A percentile compares a stretch with the other conserved stretches of the same genome.
phyloP scores from a whole-genome alignment of 148 eudicot genomes.

The Amaranthus palmeri region DNA sequence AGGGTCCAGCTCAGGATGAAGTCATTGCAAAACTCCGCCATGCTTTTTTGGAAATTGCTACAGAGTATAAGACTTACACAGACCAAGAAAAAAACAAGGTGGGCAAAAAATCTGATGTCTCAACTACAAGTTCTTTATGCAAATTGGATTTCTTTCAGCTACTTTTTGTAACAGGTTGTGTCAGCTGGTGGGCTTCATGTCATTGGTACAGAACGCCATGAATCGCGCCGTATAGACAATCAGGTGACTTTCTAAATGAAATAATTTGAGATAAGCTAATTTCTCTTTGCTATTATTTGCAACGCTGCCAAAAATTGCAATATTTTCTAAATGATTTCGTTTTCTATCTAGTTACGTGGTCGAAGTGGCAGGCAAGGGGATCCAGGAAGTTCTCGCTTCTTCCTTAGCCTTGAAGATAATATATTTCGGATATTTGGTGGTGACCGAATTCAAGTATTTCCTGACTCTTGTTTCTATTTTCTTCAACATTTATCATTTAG shows the following conservation, averaged over 20 bases:
- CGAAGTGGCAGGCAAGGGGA: slow-evolving; percentile 99
- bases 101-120: neutral
- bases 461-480: neutral
- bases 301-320: slow-evolving; percentile 8
- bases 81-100: slow-evolving; percentile 83
- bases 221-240: slow-evolving; percentile 99
- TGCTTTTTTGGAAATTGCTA: slow-evolving; percentile 61
- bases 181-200: slow-evolving; percentile 98
- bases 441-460: slow-evolving; percentile 88
- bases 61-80: slow-evolving; percentile 75
- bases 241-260: slow-evolving; percentile 46
- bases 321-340: slow-evolving; percentile 1
- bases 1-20: slow-evolving; percentile 96
- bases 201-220: slow-evolving; percentile 96
- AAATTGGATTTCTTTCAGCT: slow-evolving; percentile 12
- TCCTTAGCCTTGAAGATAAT: slow-evolving; percentile 98
- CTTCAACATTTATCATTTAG: slow-evolving; percentile 3
- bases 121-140: slow-evolving; percentile 1
- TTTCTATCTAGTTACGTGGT: slow-evolving; percentile 73
- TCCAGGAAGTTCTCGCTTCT: slow-evolving; percentile 99
- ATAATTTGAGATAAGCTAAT: neutral
- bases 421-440: slow-evolving; percentile 98
- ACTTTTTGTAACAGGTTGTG: slow-evolving; percentile 53
- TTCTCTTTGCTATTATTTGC: neutral
- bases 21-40: slow-evolving; percentile 75